Conservation (phyloP, 306 rosid species). For the Vachellia collinsii region DNA sequence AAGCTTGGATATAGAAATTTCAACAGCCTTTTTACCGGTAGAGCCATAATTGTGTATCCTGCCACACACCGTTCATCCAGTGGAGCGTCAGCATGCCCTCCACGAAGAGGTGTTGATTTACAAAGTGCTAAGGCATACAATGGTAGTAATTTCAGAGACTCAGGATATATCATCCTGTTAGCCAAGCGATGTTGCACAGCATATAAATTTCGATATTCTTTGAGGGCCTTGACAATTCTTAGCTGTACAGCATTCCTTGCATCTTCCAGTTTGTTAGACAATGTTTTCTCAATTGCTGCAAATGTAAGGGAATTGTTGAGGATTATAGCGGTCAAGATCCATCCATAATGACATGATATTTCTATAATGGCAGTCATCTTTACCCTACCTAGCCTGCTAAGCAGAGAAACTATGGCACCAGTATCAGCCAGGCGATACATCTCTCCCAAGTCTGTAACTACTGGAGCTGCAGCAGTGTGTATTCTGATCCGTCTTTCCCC, state of each 20-base stretch:
- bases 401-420: constrained; percentile 82
- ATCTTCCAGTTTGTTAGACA: constrained; percentile 88
- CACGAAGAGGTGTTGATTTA: constrained; percentile 86
- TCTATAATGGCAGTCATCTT: constrained; percentile 30
- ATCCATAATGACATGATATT: constrained; percentile 25
- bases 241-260: constrained; percentile 80
- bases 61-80: constrained; percentile 93
- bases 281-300: constrained; percentile 92
- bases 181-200: constrained; percentile 95
- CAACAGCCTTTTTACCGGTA: constrained; percentile 80
- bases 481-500: constrained; percentile 98
- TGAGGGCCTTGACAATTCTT: constrained; percentile 82
- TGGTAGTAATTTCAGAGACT: constrained; percentile 76
- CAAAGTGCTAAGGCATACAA: constrained; percentile 88
- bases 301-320: constrained; percentile 43
- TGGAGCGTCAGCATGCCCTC: constrained; percentile 78
- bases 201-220: constrained; percentile 85
- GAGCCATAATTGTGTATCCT: constrained; percentile 83
- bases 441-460: constrained; percentile 85
- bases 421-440: constrained; percentile 90
- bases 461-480: constrained; percentile 93
- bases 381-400: constrained; percentile 81
- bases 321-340: constrained; percentile 40
- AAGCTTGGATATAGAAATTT: constrained; percentile 87
- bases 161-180: constrained; percentile 93